phyloP scores from a whole-genome alignment of 169 alveolate genomes.

The Cryptosporidium bovis region DNA sequence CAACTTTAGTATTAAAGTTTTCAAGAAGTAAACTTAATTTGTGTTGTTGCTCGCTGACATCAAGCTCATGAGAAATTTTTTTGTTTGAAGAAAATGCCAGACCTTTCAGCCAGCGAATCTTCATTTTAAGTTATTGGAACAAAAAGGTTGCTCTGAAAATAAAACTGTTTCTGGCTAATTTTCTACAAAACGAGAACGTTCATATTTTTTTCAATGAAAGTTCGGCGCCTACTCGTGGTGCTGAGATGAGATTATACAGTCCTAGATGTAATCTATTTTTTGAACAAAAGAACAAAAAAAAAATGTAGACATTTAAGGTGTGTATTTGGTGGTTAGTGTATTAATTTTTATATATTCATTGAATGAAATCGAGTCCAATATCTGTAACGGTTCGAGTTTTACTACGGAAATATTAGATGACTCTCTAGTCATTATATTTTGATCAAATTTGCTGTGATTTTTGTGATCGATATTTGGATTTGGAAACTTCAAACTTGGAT shows the following conservation, averaged over 20 bases:
- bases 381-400: conserved; percentile 16
- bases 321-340: no score
- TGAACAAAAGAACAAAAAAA: no score
- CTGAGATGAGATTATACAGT: no score
- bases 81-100: not conserved
- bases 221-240: no score
- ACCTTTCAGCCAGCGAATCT: conserved; percentile 64
- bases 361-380: conserved; percentile 38
- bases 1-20: conserved; percentile 27
- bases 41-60: conserved; percentile 34
- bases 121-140: conserved; percentile 3
- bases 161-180: no score
- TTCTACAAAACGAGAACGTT: not conserved
- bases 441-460: not conserved
- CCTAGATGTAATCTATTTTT: no score
- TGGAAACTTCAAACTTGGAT: not conserved
- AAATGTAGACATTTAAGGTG: no score
- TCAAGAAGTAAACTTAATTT: conserved; percentile 20
- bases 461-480: not conserved
- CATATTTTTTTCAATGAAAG: not conserved
- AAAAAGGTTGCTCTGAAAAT: no score
- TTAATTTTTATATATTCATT: conserved; percentile 30
- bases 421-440: not conserved
- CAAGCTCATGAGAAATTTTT: conserved; percentile 11
- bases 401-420: conserved; percentile 2